These are phyloP conservation scores for Striga hermonthica DNA, from an alignment of 305 asterid genomes.

Conservation along the genomic window DNA sequence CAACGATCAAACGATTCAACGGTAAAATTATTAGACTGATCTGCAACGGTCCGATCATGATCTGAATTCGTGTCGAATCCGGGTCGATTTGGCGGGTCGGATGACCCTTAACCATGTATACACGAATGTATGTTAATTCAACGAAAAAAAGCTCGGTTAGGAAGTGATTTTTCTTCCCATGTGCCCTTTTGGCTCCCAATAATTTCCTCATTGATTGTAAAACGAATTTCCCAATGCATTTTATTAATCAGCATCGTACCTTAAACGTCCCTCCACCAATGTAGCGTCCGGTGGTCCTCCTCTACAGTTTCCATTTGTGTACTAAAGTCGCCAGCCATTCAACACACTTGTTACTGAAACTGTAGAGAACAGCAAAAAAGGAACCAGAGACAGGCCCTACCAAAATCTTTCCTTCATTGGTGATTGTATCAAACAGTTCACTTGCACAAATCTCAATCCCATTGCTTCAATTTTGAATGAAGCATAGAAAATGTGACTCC, in stretches of 20 bases:
- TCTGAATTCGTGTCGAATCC: too few relatives aligned
- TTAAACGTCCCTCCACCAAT: conserved; percentile 33
- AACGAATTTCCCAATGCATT: conserved; percentile 21
- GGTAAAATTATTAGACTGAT: too few relatives aligned
- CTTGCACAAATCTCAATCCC: conserved; percentile 31
- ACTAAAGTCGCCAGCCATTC: conserved; percentile 17
- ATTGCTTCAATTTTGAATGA: too few relatives aligned
- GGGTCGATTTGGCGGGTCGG: too few relatives aligned
- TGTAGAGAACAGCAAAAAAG: conserved; percentile 28
- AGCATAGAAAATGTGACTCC: neutral
- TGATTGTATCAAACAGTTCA: conserved; percentile 27
- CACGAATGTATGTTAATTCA: too few relatives aligned
- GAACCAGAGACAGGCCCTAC: conserved; percentile 23
- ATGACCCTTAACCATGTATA: too few relatives aligned
- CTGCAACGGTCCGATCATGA: too few relatives aligned
- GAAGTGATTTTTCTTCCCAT: neutral
- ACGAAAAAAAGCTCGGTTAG: too few relatives aligned
- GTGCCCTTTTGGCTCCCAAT: conserved; percentile 21
- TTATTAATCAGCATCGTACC: conserved; percentile 31
- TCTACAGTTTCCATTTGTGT: conserved; percentile 11
- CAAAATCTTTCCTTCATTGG: neutral
- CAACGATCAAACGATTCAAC: too few relatives aligned
- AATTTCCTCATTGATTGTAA: neutral
- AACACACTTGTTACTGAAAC: conserved; percentile 23
- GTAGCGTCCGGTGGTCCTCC: conserved; percentile 26